Base-by-base conservation (phyloP, 306 rosid genomes). In the Quercus glauca region DNA sequence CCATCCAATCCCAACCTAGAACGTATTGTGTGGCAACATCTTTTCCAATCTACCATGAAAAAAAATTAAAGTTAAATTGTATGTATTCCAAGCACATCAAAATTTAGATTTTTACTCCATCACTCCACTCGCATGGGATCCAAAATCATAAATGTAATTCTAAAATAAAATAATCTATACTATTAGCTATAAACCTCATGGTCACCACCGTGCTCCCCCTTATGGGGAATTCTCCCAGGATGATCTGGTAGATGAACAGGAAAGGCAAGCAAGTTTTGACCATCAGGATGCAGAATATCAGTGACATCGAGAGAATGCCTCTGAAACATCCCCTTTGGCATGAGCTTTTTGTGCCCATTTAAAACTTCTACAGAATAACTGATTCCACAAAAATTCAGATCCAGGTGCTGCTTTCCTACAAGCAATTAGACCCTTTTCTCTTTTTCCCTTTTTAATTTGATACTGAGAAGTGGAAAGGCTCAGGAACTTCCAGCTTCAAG, bases 1-100 rank as follows among this genome's bases (percentile, higher is more conserved):
- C 85, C 72, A 94, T 90, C 97, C 98, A 92, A 82, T 94, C 97
- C 98, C 98, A 94, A 61, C 98, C 98, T 84, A 92, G 85, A 69
- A 92, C 93, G 76, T 94, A 92, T 58, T 94, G 98, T 31, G 97
- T 76, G 63, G 98, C 84, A 57, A 94, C 97, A 85, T 94, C 97
- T 88, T 91, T 94, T 80, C 99, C 99, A 77, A 94, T 94, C 99
- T 94, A 84, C 57, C 67, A 43, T 37, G 5, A 71, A 52, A 74
- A 14, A 81, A 65, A 78, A 71, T 26, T 74, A 41, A 7, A 59
- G 53, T 45, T 10, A 80, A 45, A 71, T 33, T 35, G 31, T 52
- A 58, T 41, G 64, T 59, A 65, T 12, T 41, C 45, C 45, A 41
- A 41, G 12, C 45, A 41, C 8, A 41, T 41, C 45, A 41, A 41